phyloP scores from a whole-genome alignment of 176 grass and related monocot genomes.

The Otatea glauca region DNA sequence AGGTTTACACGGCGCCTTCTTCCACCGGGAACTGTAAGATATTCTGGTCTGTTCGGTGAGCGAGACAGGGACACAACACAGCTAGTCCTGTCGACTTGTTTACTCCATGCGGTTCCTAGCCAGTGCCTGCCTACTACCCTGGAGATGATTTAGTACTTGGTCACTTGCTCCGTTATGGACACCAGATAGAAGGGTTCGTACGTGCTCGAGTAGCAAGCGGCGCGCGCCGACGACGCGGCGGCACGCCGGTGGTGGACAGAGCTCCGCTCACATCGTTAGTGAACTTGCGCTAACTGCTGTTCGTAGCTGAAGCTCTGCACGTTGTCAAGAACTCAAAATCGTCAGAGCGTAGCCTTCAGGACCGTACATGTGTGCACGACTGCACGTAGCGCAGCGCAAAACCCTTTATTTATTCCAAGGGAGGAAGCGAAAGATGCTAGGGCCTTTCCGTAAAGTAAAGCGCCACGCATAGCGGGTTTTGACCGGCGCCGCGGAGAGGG shows the following conservation, averaged over 20 bases:
- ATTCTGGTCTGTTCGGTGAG: background rate
- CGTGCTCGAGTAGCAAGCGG: background rate
- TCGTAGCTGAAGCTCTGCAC: no score
- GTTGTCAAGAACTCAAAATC: background rate
- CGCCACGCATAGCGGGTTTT: background rate
- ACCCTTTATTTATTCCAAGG: background rate
- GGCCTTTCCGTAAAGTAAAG: background rate
- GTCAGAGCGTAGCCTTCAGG: background rate
- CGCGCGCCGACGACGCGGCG: no score
- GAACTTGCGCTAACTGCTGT: background rate
- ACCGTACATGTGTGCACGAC: background rate
- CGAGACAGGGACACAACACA: background rate
- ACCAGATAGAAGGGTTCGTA: background rate
- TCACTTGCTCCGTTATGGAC: background rate
- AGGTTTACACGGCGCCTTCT: background rate
- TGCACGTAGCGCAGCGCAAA: background rate
- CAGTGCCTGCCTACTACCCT: background rate
- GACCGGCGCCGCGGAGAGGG: background rate
- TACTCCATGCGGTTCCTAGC: background rate
- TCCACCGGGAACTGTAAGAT: background rate
- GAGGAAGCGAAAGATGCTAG: no score
- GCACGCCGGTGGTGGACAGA: no score
- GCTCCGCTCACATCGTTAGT: no score
- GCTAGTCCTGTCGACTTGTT: background rate
- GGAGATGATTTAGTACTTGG: background rate